Conservation (phyloP, 805 yeast genomes). For the Nakazawaea populi region DNA sequence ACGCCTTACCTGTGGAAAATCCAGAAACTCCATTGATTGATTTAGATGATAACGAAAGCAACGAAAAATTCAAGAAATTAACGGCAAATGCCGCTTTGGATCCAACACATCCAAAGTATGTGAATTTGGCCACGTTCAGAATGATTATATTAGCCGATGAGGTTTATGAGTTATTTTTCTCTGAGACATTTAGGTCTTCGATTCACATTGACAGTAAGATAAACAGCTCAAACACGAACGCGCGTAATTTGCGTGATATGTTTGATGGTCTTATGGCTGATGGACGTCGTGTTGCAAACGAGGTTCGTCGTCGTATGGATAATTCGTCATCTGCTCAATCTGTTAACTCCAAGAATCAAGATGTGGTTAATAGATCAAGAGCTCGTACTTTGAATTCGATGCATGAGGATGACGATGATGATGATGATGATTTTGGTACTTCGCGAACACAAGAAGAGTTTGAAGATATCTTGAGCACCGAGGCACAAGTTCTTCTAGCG, state of each 20-base stretch:
- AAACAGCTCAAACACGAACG: constrained; percentile 35
- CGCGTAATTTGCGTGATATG: constrained; percentile 71
- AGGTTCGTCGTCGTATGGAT: constrained; percentile 85
- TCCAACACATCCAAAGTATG: constrained; percentile 67
- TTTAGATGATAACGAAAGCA: constrained; percentile 30
- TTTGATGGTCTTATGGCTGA: constrained; percentile 89
- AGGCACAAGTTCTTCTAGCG: constrained; percentile 4
- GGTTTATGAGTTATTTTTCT: constrained; percentile 81
- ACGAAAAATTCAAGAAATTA: constrained; percentile 22
- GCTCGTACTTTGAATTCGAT: constrained; percentile 15
- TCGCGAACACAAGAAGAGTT: constrained; percentile 1
- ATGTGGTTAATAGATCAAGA: constrained; percentile 20
- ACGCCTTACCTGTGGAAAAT: constrained; percentile 67
- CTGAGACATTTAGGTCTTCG: constrained; percentile 59
- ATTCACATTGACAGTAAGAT: constrained; percentile 59
- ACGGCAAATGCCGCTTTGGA: constrained; percentile 77
- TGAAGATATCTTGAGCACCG: constrained; percentile 5
- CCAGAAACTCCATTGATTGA: constrained; percentile 36
- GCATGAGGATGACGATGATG: constrained; percentile 12
- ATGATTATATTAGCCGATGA: constrained; percentile 95
- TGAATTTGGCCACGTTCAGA: constrained; percentile 82
- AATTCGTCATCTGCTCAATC: constrained; percentile 21
- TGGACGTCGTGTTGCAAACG: constrained; percentile 86
- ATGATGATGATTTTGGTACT: constrained; percentile 24
- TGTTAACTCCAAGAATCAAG: constrained; percentile 14